These are phyloP conservation scores for Pseudopyricularia cyperi DNA, from an alignment of 2,329 filamentous ascomycete genomes.

Conservation along the genomic window DNA sequence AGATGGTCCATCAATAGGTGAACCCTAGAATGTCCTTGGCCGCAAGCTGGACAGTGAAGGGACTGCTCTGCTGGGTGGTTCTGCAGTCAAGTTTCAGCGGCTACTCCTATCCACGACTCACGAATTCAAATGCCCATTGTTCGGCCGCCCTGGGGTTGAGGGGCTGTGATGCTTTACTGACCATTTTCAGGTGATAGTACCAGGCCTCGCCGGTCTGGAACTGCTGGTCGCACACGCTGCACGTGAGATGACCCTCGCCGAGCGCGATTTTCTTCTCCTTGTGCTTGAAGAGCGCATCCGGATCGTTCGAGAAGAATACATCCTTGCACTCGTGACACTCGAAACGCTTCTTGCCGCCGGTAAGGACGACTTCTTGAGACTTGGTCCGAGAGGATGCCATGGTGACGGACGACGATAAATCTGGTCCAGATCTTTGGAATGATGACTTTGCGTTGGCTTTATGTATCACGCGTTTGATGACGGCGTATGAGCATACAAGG, in stretches of 20 bases:
- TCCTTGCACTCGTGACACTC: background rate
- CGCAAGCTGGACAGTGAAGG: background rate
- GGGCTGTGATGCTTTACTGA: background rate
- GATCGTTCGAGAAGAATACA: background rate
- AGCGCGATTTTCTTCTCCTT: slow-evolving; percentile 15
- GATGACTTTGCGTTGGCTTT: background rate
- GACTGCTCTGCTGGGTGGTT: background rate
- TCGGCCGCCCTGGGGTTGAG: no score
- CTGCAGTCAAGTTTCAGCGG: background rate
- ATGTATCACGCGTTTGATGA: background rate
- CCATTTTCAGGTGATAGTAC: background rate
- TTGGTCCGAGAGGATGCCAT: background rate
- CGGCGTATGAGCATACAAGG: background rate
- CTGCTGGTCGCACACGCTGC: slow-evolving; percentile 20
- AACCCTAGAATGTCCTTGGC: background rate
- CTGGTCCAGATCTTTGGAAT: background rate
- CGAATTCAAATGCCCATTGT: background rate
- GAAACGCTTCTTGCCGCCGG: background rate
- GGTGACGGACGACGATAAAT: background rate
- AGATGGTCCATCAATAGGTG: background rate
- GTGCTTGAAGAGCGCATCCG: slow-evolving; percentile 11
- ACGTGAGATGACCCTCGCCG: slow-evolving; percentile 11
- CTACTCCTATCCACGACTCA: no score
- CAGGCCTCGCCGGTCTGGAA: slow-evolving; percentile 16
- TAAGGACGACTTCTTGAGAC: background rate